These are phyloP conservation scores for Backusella macrospora DNA, from an alignment of 192 early-diverging fungal species.

Conservation along the genomic window DNA sequence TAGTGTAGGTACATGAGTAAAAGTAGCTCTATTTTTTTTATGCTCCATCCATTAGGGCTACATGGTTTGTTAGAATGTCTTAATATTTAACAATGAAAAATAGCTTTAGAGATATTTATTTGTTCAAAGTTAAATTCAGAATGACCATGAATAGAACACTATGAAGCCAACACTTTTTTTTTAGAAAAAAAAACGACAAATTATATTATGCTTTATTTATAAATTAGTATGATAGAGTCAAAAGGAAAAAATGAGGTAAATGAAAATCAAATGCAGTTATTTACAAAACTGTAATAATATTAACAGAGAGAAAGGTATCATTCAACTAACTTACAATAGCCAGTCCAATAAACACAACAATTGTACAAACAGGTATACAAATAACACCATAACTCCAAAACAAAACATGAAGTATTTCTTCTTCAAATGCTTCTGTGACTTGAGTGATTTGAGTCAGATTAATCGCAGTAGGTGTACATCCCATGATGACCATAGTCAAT, in stretches of 20 bases:
- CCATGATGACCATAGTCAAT: constrained; percentile 62
- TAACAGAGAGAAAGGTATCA: not conserved
- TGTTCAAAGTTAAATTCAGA: too few species aligned
- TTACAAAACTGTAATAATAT: not conserved
- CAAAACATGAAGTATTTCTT: constrained; percentile 64
- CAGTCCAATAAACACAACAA: constrained; percentile 36
- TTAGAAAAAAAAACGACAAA: not conserved
- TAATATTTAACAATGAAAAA: too few species aligned
- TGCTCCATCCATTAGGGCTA: too few species aligned
- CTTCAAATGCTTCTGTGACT: constrained; percentile 69
- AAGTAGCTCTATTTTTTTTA: too few species aligned
- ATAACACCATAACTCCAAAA: constrained; percentile 68
- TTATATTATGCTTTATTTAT: not conserved
- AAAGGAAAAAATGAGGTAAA: too few species aligned
- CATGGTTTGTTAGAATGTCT: too few species aligned
- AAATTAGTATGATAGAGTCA: not conserved
- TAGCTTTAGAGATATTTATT: too few species aligned
- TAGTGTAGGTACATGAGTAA: too few species aligned
- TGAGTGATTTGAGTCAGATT: constrained; percentile 73
- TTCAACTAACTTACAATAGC: constrained; percentile 24
- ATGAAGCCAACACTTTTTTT: too few species aligned
- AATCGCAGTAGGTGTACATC: constrained; percentile 71
- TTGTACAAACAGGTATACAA: constrained; percentile 39
- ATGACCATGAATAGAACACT: too few species aligned
- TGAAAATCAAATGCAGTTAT: not conserved